Evolutionary conservation across 495 filamentous ascomycete species (phyloP).

Genomic region (Aspergillus campestris): DNA sequence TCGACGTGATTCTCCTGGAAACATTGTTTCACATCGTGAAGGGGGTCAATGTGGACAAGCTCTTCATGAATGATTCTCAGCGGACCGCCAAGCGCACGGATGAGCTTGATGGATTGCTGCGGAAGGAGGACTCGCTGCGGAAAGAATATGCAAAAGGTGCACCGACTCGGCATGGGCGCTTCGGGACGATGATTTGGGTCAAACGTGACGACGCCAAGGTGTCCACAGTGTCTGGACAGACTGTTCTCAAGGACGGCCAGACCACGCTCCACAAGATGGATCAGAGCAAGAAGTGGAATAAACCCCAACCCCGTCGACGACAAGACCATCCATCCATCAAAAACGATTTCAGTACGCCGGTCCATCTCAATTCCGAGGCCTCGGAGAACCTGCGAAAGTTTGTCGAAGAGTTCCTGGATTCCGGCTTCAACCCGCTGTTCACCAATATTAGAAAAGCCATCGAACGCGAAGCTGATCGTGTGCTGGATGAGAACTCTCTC

Average conservation of each 20-base stretch:
- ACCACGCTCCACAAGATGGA: constrained; percentile 81
- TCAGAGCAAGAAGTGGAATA: constrained; percentile 80
- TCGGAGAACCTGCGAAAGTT: constrained; percentile 68
- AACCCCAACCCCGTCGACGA: constrained; percentile 55
- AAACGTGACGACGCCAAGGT: constrained; percentile 74
- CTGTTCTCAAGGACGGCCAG: constrained; percentile 65
- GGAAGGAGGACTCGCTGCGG: constrained; percentile 72
- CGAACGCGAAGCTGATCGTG: constrained; percentile 81
- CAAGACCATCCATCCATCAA: constrained; percentile 54
- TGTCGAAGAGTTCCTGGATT: constrained; percentile 90
- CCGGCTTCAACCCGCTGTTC: constrained; percentile 92
- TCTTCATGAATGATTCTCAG: constrained; percentile 76
- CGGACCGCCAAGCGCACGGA: constrained; percentile 55
- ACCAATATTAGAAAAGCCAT: constrained; percentile 78
- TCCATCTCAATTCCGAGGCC: constrained; percentile 57
- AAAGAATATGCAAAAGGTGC: constrained; percentile 69
- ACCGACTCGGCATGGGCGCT: constrained; percentile 84
- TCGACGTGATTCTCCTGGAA: constrained; percentile 82
- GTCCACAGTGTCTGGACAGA: constrained; percentile 81
- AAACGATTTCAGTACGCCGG: constrained; percentile 67
- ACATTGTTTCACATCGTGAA: constrained; percentile 87
- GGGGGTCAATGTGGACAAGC: constrained; percentile 72
- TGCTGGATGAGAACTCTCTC: constrained; percentile 59
- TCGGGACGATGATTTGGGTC: constrained; percentile 97
- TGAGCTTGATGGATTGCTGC: constrained; percentile 65